Percentiles rank a stretch among this genome's conserved stretches.
Conservation (phyloP, 345 rosid species). For the Gossypium sturtianum region DNA sequence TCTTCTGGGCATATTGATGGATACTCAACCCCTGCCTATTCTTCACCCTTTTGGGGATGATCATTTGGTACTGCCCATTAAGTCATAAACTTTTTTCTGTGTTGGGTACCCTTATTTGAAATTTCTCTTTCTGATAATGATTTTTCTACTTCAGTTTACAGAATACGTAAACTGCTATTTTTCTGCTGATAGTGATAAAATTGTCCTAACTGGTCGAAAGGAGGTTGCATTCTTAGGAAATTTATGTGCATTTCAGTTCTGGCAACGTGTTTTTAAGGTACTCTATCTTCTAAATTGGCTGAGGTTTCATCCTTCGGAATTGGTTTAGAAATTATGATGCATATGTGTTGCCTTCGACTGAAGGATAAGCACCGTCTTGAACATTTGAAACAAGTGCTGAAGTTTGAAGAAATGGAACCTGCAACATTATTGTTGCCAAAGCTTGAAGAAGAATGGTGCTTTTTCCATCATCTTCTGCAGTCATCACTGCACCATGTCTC, state of each 20-base stretch:
- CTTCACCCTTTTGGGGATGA: slow-evolving; percentile 79
- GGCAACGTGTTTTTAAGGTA: slow-evolving; percentile 84
- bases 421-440: slow-evolving; percentile 29
- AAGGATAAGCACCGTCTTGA: slow-evolving; percentile 77
- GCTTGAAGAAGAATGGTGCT: slow-evolving; percentile 92
- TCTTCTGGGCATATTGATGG: slow-evolving; percentile 78
- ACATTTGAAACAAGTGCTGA: slow-evolving; percentile 45
- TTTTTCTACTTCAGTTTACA: slow-evolving; percentile 45
- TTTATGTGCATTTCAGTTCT: slow-evolving; percentile 75
- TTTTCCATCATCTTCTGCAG: slow-evolving; percentile 62
- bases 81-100: slow-evolving; percentile 17
- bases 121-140: slow-evolving; percentile 15
- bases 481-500: slow-evolving; percentile 67
- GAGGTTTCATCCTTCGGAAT: not conserved
- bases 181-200: slow-evolving; percentile 36
- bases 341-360: slow-evolving; percentile 20
- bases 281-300: slow-evolving; percentile 7
- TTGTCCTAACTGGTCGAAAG: slow-evolving; percentile 45
- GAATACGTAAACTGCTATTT: slow-evolving; percentile 46
- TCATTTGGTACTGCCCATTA: slow-evolving; percentile 45
- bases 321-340: slow-evolving; percentile 12
- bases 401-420: slow-evolving; percentile 33
- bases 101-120: slow-evolving; percentile 13
- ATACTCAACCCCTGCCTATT: slow-evolving; percentile 75
- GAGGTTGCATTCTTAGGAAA: slow-evolving; percentile 64